These are phyloP conservation scores for Dactylorhiza incarnata DNA, from an alignment of 106 monocot genomes.

Conservation along the genomic window DNA sequence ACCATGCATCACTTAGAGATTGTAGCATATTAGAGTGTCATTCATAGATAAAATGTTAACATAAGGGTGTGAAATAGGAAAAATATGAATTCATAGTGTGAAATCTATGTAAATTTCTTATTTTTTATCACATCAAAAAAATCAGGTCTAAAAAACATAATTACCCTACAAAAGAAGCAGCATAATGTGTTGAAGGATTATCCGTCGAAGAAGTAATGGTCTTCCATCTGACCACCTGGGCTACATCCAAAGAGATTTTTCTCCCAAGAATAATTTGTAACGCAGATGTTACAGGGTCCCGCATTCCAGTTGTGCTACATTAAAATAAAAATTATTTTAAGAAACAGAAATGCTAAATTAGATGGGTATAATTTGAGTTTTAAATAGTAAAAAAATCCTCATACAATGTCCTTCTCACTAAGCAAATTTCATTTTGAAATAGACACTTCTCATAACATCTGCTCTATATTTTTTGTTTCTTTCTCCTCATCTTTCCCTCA, in stretches of 20 bases:
- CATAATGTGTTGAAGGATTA: slow-evolving; percentile 63
- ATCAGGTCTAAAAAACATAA: background rate
- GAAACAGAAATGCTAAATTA: no score
- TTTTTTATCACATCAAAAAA: background rate
- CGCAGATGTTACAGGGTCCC: slow-evolving; percentile 89
- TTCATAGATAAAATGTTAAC: background rate
- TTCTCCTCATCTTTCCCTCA: no score
- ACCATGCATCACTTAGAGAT: no score
- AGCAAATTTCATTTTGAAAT: no score
- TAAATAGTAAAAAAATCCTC: no score
- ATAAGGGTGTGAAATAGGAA: background rate
- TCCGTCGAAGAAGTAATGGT: slow-evolving; percentile 33
- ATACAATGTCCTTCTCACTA: no score
- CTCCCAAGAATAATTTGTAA: slow-evolving; percentile 78
- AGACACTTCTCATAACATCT: no score
- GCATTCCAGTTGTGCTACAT: slow-evolving; percentile 71
- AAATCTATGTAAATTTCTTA: background rate
- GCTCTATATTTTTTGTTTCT: no score
- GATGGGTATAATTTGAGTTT: no score
- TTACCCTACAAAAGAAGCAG: slow-evolving; percentile 95
- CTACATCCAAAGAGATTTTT: slow-evolving; percentile 67
- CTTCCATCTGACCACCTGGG: slow-evolving; percentile 83
- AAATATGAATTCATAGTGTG: background rate
- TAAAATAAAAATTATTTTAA: background rate
- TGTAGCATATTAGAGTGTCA: no score